Conservation (phyloP, 768 basidiomycete species). For the Boletus sensibilis region DNA sequence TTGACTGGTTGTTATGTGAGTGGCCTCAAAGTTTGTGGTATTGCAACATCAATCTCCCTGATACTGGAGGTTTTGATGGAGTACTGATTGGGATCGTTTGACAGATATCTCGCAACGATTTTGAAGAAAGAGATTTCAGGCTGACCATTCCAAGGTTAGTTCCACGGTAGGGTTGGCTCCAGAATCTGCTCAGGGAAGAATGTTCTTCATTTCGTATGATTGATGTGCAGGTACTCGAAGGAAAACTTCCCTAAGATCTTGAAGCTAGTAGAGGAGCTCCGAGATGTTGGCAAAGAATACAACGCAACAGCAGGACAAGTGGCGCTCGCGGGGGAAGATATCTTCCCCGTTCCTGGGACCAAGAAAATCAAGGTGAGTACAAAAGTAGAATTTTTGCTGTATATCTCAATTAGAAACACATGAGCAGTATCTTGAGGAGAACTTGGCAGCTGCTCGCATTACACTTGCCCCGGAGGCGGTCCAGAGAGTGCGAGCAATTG, state of each 20-base stretch:
- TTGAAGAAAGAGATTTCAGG: conserved; percentile 30
- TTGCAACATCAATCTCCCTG: neutral
- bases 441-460: conserved; percentile 37
- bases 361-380: conserved; percentile 32
- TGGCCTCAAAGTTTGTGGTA: neutral
- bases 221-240: conserved; percentile 27
- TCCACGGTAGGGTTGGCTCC: conserved; percentile 16
- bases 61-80: too few species aligned
- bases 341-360: conserved; percentile 44
- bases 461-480: conserved; percentile 39
- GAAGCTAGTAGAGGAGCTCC: conserved; percentile 35
- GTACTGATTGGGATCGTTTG: neutral
- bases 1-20: conserved; percentile 46
- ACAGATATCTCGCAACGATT: conserved; percentile 36
- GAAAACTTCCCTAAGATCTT: conserved; percentile 49
- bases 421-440: conserved; percentile 45
- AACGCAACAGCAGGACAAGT: conserved; percentile 40
- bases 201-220: neutral
- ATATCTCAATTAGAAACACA: neutral
- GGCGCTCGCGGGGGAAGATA: conserved; percentile 36
- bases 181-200: neutral
- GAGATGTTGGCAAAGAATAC: conserved; percentile 34
- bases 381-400: neutral
- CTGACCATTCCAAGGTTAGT: conserved; percentile 22
- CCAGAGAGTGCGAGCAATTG: conserved; percentile 35